Percentiles rank a stretch among this genome's conserved stretches.
These are phyloP conservation scores for Rubia balearica DNA, from an alignment of 305 asterid genomes.

Conservation along the genomic window DNA sequence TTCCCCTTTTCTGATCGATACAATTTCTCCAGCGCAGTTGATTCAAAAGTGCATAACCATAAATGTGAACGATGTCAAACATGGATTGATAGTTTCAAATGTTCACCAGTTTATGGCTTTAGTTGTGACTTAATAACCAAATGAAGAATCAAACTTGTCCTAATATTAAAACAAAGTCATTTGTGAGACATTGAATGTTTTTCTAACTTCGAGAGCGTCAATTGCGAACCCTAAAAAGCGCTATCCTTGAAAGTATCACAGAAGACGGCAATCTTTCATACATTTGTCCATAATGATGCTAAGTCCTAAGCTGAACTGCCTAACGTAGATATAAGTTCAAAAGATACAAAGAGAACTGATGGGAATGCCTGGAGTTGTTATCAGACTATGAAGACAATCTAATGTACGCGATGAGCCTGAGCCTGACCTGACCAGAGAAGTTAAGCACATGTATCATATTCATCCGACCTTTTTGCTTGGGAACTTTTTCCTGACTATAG, in stretches of 20 bases:
- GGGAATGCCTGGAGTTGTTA: background rate
- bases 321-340: background rate
- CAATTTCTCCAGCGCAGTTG: too few relatives aligned
- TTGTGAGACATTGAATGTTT: too few relatives aligned
- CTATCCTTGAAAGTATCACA: background rate
- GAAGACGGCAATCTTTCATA: background rate
- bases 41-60: too few relatives aligned
- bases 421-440: background rate
- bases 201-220: too few relatives aligned
- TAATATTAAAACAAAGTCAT: too few relatives aligned
- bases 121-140: too few relatives aligned
- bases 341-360: background rate
- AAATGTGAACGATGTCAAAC: too few relatives aligned
- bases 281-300: background rate
- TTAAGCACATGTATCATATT: background rate
- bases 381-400: too few relatives aligned
- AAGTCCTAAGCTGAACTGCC: background rate
- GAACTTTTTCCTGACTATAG: conserved; percentile 31
- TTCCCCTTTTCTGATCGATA: background rate
- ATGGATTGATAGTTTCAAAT: too few relatives aligned
- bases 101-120: too few relatives aligned
- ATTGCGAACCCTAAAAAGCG: background rate
- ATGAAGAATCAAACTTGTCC: too few relatives aligned
- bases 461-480: conserved; percentile 2
- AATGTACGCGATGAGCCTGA: background rate